Conservation (phyloP, 345 rosid genomes). For the Hevea brasiliensis region DNA sequence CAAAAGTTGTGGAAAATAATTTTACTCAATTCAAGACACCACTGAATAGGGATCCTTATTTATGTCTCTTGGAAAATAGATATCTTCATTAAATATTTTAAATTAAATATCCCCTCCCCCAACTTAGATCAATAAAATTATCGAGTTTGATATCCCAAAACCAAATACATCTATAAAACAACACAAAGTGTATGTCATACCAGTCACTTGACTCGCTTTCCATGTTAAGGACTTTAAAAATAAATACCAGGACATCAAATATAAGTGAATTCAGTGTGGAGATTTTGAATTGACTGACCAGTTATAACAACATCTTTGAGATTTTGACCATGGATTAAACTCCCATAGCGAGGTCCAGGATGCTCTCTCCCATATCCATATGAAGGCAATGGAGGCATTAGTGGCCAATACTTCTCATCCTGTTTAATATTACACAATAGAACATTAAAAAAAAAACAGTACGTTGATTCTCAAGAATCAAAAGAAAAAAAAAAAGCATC, state of each 20-base stretch:
- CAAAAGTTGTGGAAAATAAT: too few relatives aligned
- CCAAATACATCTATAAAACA: background rate
- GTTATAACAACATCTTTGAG: conserved; percentile 63
- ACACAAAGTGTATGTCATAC: background rate
- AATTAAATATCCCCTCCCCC: too few relatives aligned
- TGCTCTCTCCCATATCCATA: conserved; percentile 71
- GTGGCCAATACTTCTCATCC: conserved; percentile 61
- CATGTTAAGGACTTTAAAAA: background rate
- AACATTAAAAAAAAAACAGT: background rate
- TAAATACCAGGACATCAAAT: background rate
- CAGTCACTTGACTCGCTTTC: background rate
- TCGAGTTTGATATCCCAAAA: background rate
- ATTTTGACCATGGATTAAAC: conserved; percentile 65
- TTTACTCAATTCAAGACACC: too few relatives aligned
- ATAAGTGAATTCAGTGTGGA: background rate
- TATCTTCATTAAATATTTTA: background rate
- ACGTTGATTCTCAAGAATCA: background rate
- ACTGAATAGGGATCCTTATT: background rate
- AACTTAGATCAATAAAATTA: background rate
- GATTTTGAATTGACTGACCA: conserved; percentile 35
- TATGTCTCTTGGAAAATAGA: background rate
- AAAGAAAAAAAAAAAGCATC: too few relatives aligned
- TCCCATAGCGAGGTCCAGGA: conserved; percentile 61
- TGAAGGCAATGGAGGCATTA: conserved; percentile 65
- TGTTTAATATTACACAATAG: conserved; percentile 18